Base-by-base conservation (phyloP, 1,139 yeast genomes). In the Pichia inconspicua region DNA sequence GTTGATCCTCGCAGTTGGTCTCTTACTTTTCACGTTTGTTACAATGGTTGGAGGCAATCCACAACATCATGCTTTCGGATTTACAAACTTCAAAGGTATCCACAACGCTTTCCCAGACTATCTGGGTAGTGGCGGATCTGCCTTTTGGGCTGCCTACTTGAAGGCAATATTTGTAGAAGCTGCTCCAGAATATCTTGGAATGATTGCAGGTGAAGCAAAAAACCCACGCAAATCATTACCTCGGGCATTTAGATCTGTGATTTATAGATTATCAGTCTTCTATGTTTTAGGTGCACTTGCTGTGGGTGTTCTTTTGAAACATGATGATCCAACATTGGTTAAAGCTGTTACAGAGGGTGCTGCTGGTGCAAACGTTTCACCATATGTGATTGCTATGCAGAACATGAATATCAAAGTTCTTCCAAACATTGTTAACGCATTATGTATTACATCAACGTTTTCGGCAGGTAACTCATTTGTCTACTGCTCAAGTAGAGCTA, bases 131-230 rank as follows among this genome's bases (percentile, higher is more conserved):
- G 73, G 71, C 2, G 57, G 66, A n/a, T 82, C 81, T 32, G 69
- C 85, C 0, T 82, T 81, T 57, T 77, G 78, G 52, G 73, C 83
- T 10, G 82, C 87, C 49, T 64, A 84, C 42, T 71, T 73, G 42
- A 74, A 77, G 42, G 77, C 79, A 17, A 72, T 76, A 39, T 75
- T 75, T 62, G 74, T 79, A 30, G 74, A 71, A 64, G 78, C 72
- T 60, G 80, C 80, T 53, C 72, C 75, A 54, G 80, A 75, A 60
- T 71, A 74, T 59, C 70, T 74, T 38, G 78, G 78, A 51, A 69
- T 75, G 50, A 69, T 77, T 15, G 74, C 76, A n/a, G 80, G 79
- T 57, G 80, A 75, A 60, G 67, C 75, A 46, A 66, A 64, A 44
- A 71, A 72, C 61, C 79, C 80, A 43, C 62, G 73, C 56, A 72